Conservation (phyloP, 306 rosid genomes). For the Glycine soja region DNA sequence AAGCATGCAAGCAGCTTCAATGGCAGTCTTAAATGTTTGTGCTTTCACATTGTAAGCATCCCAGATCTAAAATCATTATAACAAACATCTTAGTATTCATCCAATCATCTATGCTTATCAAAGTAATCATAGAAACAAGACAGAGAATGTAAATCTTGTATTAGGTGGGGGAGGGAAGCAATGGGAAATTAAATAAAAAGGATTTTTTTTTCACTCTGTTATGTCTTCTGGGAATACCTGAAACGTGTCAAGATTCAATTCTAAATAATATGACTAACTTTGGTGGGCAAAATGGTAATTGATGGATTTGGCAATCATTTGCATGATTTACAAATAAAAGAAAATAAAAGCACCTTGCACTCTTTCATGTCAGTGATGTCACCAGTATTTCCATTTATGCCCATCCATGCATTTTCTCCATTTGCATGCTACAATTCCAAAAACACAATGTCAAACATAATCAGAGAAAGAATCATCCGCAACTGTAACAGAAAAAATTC, state of each 20-base stretch:
- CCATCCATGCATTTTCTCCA: slow-evolving; percentile 81
- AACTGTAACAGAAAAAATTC: background rate
- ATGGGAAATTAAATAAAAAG: background rate
- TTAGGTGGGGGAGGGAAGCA: background rate
- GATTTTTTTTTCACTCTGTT: background rate
- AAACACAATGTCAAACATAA: background rate
- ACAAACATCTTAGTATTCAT: slow-evolving; percentile 16
- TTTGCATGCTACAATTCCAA: slow-evolving; percentile 63
- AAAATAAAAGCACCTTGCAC: slow-evolving; percentile 56
- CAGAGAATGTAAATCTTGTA: background rate
- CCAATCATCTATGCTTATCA: background rate
- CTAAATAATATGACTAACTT: background rate
- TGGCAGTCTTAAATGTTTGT: slow-evolving; percentile 87
- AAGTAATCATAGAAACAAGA: background rate
- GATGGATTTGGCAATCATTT: background rate
- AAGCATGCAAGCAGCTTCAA: slow-evolving; percentile 92
- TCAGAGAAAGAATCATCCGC: background rate
- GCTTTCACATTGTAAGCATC: slow-evolving; percentile 89
- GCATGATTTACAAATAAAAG: slow-evolving; percentile 2
- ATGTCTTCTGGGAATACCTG: background rate
- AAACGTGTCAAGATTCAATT: background rate
- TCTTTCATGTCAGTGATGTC: slow-evolving; percentile 74
- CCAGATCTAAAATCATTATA: slow-evolving; percentile 62
- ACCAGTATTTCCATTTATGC: slow-evolving; percentile 80
- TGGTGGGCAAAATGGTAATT: background rate